Conservation (phyloP, 768 basidiomycete species). For the Pulveroboletus sp. region DNA sequence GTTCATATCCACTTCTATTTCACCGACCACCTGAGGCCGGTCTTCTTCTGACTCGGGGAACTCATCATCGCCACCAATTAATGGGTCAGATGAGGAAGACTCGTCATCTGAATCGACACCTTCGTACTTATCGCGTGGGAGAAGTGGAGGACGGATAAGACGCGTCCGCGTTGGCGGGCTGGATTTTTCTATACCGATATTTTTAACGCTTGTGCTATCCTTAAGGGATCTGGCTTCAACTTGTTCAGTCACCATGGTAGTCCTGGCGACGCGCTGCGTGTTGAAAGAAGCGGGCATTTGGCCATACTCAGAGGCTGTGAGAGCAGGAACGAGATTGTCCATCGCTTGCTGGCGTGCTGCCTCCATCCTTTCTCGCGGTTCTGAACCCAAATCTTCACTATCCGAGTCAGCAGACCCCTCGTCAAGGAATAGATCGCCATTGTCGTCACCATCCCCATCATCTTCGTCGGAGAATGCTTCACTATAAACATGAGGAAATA, state of each 20-base stretch:
- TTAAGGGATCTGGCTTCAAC: slow-evolving; percentile 23
- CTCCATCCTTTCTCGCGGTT: slow-evolving; percentile 22
- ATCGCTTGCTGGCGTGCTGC: slow-evolving; percentile 58
- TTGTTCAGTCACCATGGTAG: slow-evolving; percentile 40
- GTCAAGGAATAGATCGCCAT: slow-evolving; percentile 37
- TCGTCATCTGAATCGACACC: slow-evolving; percentile 93
- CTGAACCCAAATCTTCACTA: slow-evolving; percentile 34
- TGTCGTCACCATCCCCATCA: slow-evolving; percentile 21
- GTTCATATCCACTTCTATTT: slow-evolving; percentile 85
- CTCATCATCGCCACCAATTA: slow-evolving; percentile 38
- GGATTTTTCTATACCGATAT: background rate
- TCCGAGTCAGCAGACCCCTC: slow-evolving; percentile 46
- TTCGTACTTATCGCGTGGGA: slow-evolving; percentile 81
- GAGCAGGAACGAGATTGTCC: slow-evolving; percentile 74
- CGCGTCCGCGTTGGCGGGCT: slow-evolving; percentile 29
- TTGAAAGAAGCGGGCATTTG: slow-evolving; percentile 74
- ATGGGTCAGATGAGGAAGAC: slow-evolving; percentile 57
- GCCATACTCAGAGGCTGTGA: slow-evolving; percentile 85
- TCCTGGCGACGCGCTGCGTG: slow-evolving; percentile 60
- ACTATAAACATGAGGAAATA: slow-evolving; percentile 31
- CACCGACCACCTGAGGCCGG: slow-evolving; percentile 75
- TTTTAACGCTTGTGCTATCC: slow-evolving; percentile 1
- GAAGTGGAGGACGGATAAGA: slow-evolving; percentile 68
- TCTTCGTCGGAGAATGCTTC: slow-evolving; percentile 68
- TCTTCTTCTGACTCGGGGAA: slow-evolving; percentile 71